Evolutionary conservation across 495 filamentous ascomycete genomes (phyloP), one percentile per base, ranked within the genome.

Genomic region (Xylaria sp.): DNA sequence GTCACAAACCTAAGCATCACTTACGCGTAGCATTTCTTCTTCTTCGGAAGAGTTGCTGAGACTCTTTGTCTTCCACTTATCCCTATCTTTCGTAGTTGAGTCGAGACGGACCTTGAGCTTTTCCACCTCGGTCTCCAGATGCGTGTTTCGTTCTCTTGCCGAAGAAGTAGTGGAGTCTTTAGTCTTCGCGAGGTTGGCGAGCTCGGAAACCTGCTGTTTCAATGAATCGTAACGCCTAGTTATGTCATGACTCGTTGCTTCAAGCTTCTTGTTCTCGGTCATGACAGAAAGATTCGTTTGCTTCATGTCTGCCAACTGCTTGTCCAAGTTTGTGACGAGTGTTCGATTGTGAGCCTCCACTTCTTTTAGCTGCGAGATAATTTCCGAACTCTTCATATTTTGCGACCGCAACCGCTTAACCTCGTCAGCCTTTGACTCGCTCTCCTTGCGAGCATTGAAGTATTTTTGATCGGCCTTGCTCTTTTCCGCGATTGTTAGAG

Each of bases 391-490:
- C 83, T 96, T 96, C 5, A 87, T 85, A 77, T 95, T 97, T 79
- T 98, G 94, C 68, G 88, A 84, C 61, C 92, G 87, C 53, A 98
- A 82, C 5, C 90, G 87, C 69, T 93, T 87, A 57, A 94, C 90
- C 80, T 97, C 94, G 48, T 86, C 82, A 21, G 91, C 90, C 65
- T 93, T 86, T 24, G 90, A 89, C 75, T 98, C 96, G 77, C 94
- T 97, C 73, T 92, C 90, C 78, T 97, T 98, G 85, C 97, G 95
- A 17, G 94, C 93, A 5, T 91, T 90, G 76, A 98, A 98, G 78
- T 97, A 99, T 80, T 98, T 98, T 79, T 98, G 95, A 75, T 98
- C 95, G 0, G 97, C 97, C 77, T 97, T 98, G 43, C 90, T 88
- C 80, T 98, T 99, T 80, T 99, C 96, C 0, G 93, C 94, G 3